Conservation (phyloP, 1,284 basidiomycete genomes). For the Ganoderma lucidum region DNA sequence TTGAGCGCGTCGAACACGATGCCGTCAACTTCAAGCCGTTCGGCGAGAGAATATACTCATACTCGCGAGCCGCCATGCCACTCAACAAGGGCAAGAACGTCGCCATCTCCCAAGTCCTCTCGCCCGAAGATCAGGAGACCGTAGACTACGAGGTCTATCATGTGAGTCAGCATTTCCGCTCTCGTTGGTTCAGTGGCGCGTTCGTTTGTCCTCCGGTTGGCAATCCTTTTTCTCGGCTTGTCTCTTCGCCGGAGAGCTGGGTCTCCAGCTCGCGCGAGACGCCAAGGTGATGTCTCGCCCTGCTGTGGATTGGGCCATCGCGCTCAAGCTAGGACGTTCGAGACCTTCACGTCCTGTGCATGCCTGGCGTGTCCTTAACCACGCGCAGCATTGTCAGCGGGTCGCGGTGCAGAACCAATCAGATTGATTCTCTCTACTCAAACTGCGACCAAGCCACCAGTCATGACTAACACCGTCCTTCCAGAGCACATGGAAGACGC, state of each 20-base stretch:
- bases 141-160: slow-evolving; percentile 88
- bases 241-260: not conserved
- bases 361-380: not conserved
- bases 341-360: slow-evolving; percentile 8
- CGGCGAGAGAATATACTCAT: slow-evolving; percentile 81
- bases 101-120: slow-evolving; percentile 46
- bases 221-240: not conserved
- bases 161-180: slow-evolving; percentile 54
- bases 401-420: not conserved
- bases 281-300: not conserved
- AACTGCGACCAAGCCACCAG: not conserved
- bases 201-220: not conserved
- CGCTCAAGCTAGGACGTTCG: slow-evolving; percentile 12
- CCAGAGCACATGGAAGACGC: slow-evolving; percentile 83
- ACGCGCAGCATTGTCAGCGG: not conserved
- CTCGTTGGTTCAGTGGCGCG: not conserved
- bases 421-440: not conserved
- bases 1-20: slow-evolving; percentile 75
- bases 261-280: not conserved
- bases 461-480: slow-evolving; percentile 16
- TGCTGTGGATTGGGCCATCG: slow-evolving; percentile 1
- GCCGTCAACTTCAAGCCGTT: slow-evolving; percentile 78
- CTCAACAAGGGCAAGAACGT: slow-evolving; percentile 53
- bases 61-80: slow-evolving; percentile 61
- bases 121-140: slow-evolving; percentile 63